A percentile compares a stretch with the other conserved stretches of the same genome.
These are phyloP conservation scores for Hanseniaspora sp. DNA, from an alignment of 1,139 yeast species.

Conservation along the genomic window DNA sequence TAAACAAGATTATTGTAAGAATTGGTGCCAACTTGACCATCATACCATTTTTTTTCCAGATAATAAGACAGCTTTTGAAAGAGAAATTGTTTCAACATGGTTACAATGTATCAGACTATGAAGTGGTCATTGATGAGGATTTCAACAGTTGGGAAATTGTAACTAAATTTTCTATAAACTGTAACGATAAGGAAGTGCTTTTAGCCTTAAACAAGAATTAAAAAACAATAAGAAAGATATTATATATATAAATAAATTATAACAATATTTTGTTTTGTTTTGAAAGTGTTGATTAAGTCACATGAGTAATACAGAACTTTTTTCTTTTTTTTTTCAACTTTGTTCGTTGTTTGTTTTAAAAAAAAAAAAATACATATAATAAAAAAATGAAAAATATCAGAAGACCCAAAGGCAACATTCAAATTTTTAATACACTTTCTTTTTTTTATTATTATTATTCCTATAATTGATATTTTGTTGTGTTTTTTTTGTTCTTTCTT, in stretches of 20 bases:
- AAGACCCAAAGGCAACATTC: too few species aligned
- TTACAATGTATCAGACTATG: neutral
- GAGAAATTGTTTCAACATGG: neutral
- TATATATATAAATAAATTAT: too few species aligned
- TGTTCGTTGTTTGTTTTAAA: too few species aligned
- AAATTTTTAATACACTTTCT: neutral
- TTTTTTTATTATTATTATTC: neutral
- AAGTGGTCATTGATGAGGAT: conserved; percentile 5
- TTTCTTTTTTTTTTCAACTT: too few species aligned
- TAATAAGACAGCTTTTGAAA: neutral
- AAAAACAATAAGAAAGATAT: neutral
- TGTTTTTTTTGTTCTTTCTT: neutral
- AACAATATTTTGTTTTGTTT: too few species aligned
- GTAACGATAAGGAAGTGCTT: conserved; percentile 5
- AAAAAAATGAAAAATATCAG: too few species aligned
- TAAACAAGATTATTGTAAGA: conserved; percentile 8
- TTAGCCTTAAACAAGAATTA: conserved; percentile 7
- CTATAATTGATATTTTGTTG: neutral
- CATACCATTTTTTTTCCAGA: conserved; percentile 1
- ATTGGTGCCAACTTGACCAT: neutral
- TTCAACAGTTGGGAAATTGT: neutral
- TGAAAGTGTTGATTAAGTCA: too few species aligned
- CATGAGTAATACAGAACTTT: too few species aligned
- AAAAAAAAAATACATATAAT: too few species aligned
- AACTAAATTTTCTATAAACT: conserved; percentile 3